Conservation (phyloP, 2,329 filamentous ascomycete genomes). For the Sporothrix phasma region DNA sequence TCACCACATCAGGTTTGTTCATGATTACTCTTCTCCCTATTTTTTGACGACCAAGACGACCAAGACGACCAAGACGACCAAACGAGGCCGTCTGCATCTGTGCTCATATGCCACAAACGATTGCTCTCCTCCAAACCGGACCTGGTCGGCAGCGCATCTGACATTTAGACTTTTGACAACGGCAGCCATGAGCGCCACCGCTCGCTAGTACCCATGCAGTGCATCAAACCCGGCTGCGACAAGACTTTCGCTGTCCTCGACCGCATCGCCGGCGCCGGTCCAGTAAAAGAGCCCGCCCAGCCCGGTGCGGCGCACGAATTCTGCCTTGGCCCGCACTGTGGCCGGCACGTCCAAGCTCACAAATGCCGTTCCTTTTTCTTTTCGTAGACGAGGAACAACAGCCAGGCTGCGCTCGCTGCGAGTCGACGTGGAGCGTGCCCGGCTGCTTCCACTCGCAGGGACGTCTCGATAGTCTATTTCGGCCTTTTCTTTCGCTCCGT, state of each 20-base stretch:
- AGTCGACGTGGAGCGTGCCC: constrained; percentile 20
- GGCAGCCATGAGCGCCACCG: no score
- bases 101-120: no score
- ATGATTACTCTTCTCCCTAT: no score
- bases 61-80: no score
- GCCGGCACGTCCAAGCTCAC: constrained; percentile 54
- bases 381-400: constrained; percentile 23
- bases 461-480: constrained; percentile 56
- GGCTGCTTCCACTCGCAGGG: constrained; percentile 26
- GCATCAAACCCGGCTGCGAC: constrained; percentile 50
- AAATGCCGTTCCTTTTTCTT: constrained; percentile 34
- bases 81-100: no score
- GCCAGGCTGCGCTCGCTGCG: constrained; percentile 45
- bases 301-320: constrained; percentile 43
- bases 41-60: no score
- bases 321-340: constrained; percentile 52
- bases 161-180: no score
- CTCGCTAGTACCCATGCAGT: constrained; percentile 24
- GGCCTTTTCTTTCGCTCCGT: constrained; percentile 25
- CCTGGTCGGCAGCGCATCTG: no score
- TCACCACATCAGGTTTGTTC: no score
- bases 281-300: constrained; percentile 60
- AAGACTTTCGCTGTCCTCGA: constrained; percentile 41
- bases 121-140: no score
- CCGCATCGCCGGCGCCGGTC: constrained; percentile 52